These are phyloP conservation scores for Claviceps monticola DNA, from an alignment of 2,329 filamentous ascomycete species.

Conservation along the genomic window DNA sequence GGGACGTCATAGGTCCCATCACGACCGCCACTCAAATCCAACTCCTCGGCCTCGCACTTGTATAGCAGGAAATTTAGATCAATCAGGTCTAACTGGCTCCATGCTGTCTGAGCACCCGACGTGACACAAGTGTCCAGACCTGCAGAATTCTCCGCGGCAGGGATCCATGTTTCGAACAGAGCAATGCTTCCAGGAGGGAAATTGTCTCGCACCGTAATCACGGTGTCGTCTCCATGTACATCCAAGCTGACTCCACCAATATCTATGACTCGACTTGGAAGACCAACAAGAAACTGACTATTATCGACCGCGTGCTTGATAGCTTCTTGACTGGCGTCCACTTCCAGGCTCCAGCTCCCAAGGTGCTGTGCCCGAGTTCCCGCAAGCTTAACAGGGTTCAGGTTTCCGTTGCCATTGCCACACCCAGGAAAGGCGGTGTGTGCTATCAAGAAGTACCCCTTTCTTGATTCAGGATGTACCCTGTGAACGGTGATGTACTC, in stretches of 20 bases:
- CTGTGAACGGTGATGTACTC: slow-evolving; percentile 95
- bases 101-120: slow-evolving; percentile 64
- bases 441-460: slow-evolving; percentile 89
- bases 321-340: slow-evolving; percentile 61
- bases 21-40: slow-evolving; percentile 60
- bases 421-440: slow-evolving; percentile 93
- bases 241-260: slow-evolving; percentile 63
- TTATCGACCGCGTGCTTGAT: slow-evolving; percentile 53
- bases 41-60: slow-evolving; percentile 77
- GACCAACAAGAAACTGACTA: slow-evolving; percentile 57
- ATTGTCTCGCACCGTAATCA: slow-evolving; percentile 64
- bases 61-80: slow-evolving; percentile 91
- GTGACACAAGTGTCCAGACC: slow-evolving; percentile 80
- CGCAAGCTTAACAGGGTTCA: slow-evolving; percentile 64
- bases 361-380: slow-evolving; percentile 78
- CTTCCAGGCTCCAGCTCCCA: slow-evolving; percentile 85
- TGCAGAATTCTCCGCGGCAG: slow-evolving; percentile 67
- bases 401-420: slow-evolving; percentile 66
- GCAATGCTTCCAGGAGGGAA: slow-evolving; percentile 93
- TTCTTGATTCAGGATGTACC: slow-evolving; percentile 81
- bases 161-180: slow-evolving; percentile 92
- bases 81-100: slow-evolving; percentile 57
- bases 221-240: slow-evolving; percentile 56
- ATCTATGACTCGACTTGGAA: slow-evolving; percentile 71
- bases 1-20: slow-evolving; percentile 89